Base-by-base conservation (phyloP, 805 yeast genomes). In the Danielozyma ontarioensis region DNA sequence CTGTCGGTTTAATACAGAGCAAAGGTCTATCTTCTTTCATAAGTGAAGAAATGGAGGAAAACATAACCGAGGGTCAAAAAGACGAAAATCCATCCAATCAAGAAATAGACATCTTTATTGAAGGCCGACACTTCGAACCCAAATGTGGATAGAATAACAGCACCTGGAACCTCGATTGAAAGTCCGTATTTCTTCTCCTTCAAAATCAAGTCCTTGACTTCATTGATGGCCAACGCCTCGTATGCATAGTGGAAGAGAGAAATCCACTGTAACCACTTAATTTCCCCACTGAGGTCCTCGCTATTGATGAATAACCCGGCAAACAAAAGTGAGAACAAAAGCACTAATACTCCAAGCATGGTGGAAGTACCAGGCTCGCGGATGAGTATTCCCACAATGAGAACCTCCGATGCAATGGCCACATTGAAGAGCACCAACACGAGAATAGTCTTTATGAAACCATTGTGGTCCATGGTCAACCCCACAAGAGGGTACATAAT, bases 81-180 rank as follows among this genome's bases (percentile, higher is more conserved):
- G 1, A 68, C 51, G 1, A 67, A 57, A 19, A 79, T 70, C 67
- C 83, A 78, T 0, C 72, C 68, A 0, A 65, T 63, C 32, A 93
- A 66, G 39, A 75, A 75, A 22, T 69, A 53, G 18, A 81, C 69
- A 55, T 93, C 97, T 23, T 67, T 65, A 57, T 75, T 59, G 34
- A 84, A 73, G 2, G 89, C 93, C 16, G 79, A 76, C 11, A 86
- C 90, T 44, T 85, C 75, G 57, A 93, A 93, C 0, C 98, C 98
- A 65, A 93, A 93, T 0, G 97, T 87, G 45, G 95, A 84, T 46
- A 93, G 70, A 35, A 93, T 93, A 2, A 95, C 94, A 2, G 98
- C 97, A 8, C 98, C 98, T 0, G 98, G 98, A 12, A 93, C 94
- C 57, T 88, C 96, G 47, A 93, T 90, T 28, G 89, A 83, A 27